Percentiles rank a stretch among this genome's conserved stretches.
phyloP scores from a whole-genome alignment of 805 yeast genomes.

The Yamadazyma tumulicola region DNA sequence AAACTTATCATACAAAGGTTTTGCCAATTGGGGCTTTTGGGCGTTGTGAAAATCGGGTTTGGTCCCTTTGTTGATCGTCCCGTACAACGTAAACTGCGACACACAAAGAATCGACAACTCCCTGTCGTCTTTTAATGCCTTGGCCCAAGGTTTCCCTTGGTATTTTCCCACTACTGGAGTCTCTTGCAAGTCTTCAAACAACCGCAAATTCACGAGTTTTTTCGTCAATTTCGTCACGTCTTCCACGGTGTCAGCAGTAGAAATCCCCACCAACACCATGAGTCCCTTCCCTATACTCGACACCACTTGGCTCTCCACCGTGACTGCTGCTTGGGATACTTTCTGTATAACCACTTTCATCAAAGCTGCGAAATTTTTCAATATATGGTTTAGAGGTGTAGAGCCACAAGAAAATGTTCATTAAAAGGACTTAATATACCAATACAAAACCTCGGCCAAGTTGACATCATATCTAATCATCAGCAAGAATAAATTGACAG shows the following conservation, averaged over 20 bases:
- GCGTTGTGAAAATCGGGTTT: conserved; percentile 95
- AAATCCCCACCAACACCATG: conserved; percentile 79
- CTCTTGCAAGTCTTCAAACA: conserved; percentile 63
- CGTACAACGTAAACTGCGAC: conserved; percentile 90
- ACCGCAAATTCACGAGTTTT: conserved; percentile 60
- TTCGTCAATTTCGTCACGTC: conserved; percentile 69
- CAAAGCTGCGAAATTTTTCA: no score
- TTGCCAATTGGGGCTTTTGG: conserved; percentile 68
- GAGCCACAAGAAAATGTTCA: no score
- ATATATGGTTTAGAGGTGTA: no score
- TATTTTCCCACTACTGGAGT: conserved; percentile 41
- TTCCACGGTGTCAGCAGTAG: conserved; percentile 68
- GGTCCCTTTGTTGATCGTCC: conserved; percentile 81
- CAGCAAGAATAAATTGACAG: conserved; percentile 35
- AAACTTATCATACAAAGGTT: conserved; percentile 51
- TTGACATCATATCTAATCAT: conserved; percentile 18
- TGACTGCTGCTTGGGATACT: conserved; percentile 85
- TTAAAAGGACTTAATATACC: no score
- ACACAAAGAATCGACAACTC: conserved; percentile 77
- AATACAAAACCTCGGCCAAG: no score
- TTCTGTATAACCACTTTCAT: conserved; percentile 92
- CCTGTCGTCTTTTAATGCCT: conserved; percentile 54
- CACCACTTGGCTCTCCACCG: conserved; percentile 67
- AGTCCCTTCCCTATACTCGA: conserved; percentile 75
- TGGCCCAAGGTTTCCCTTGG: conserved; percentile 75